A percentile compares a stretch with the other conserved stretches of the same genome.
phyloP scores from a whole-genome alignment of 2,329 filamentous ascomycete genomes.

The Penicillium corylophilum region DNA sequence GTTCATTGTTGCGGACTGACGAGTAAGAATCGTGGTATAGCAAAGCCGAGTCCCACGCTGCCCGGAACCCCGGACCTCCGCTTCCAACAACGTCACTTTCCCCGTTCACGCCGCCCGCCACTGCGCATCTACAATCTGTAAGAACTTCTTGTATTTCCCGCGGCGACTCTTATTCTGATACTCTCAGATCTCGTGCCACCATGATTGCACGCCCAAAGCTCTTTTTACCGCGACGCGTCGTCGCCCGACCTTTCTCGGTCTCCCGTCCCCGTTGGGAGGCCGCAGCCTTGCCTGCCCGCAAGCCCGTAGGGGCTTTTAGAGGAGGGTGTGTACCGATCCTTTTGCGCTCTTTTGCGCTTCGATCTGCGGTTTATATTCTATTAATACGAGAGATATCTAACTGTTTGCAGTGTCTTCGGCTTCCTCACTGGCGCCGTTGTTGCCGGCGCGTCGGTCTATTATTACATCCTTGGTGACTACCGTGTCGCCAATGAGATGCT shows the following conservation, averaged over 20 bases:
- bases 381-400: not conserved
- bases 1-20: not conserved
- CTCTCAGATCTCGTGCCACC: slow-evolving; percentile 1
- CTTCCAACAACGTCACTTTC: slow-evolving; percentile 21
- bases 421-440: slow-evolving; percentile 83
- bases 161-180: not conserved
- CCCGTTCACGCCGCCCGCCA: slow-evolving; percentile 14
- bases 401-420: slow-evolving; percentile 69
- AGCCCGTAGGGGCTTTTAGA: slow-evolving; percentile 68
- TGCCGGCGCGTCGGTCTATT: slow-evolving; percentile 80
- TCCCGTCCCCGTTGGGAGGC: slow-evolving; percentile 38
- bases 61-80: slow-evolving; percentile 18
- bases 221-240: slow-evolving; percentile 24
- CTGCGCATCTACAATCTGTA: slow-evolving; percentile 4
- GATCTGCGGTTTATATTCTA: not conserved
- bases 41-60: slow-evolving; percentile 11
- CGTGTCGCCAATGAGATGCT: slow-evolving; percentile 89
- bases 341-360: not conserved
- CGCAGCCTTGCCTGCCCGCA: slow-evolving; percentile 55
- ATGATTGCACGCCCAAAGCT: slow-evolving; percentile 19
- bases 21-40: not conserved
- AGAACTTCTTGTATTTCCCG: slow-evolving; percentile 1
- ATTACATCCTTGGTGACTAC: slow-evolving; percentile 91
- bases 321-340: slow-evolving; percentile 59
- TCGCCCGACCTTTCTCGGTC: slow-evolving; percentile 36